These are phyloP conservation scores for Spathaspora hagerdaliae DNA, from an alignment of 805 yeast genomes.

Conservation along the genomic window DNA sequence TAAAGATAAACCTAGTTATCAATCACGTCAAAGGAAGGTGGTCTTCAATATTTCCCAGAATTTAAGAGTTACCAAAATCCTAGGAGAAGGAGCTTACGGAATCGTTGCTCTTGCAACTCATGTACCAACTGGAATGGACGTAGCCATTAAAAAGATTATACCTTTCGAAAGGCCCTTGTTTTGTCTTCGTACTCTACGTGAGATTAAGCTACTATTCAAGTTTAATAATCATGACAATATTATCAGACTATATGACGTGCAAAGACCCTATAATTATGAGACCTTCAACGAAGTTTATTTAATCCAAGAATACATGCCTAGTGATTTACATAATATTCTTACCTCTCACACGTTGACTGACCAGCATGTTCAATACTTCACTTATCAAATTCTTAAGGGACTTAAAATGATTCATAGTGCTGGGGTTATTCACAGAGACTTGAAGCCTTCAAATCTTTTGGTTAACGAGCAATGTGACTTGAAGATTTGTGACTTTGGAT, in stretches of 20 bases:
- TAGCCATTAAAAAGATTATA: slow-evolving; percentile 74
- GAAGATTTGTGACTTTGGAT: slow-evolving; percentile 91
- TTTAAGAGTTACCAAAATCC: slow-evolving; percentile 53
- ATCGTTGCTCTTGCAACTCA: slow-evolving; percentile 70
- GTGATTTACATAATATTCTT: slow-evolving; percentile 65
- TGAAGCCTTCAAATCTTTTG: slow-evolving; percentile 84
- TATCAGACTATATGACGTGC: slow-evolving; percentile 61
- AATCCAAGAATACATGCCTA: slow-evolving; percentile 75
- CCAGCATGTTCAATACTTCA: slow-evolving; percentile 90
- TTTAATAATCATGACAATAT: slow-evolving; percentile 69
- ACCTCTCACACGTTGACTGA: slow-evolving; percentile 58
- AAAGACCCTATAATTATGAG: slow-evolving; percentile 57
- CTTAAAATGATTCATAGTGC: slow-evolving; percentile 89
- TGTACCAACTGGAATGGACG: slow-evolving; percentile 54
- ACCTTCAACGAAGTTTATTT: slow-evolving; percentile 67
- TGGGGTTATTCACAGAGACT: slow-evolving; percentile 89
- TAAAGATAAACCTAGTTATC: not conserved
- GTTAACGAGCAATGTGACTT: slow-evolving; percentile 91
- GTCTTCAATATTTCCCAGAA: slow-evolving; percentile 62
- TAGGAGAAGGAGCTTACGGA: slow-evolving; percentile 85
- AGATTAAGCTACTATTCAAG: slow-evolving; percentile 59
- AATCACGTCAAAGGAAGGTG: slow-evolving; percentile 8
- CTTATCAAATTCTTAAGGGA: slow-evolving; percentile 87
- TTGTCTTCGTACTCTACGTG: slow-evolving; percentile 68
- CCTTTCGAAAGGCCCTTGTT: slow-evolving; percentile 66